phyloP scores from a whole-genome alignment of 176 grass and related monocot genomes.

The Areca catechu region DNA sequence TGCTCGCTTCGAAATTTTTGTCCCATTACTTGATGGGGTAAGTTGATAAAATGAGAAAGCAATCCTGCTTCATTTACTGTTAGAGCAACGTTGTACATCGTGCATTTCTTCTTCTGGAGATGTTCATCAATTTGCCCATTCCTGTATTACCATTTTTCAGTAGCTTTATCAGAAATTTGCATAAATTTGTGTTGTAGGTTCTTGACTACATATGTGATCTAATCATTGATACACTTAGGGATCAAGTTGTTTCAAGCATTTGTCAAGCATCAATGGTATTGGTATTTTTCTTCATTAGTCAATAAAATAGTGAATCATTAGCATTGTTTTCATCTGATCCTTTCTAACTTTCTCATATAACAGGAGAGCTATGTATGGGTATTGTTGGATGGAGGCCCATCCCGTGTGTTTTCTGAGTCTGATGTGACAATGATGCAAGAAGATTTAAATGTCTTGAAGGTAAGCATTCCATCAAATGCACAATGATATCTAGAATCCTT shows the following conservation, averaged over 20 bases:
- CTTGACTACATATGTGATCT: slow-evolving; percentile 78
- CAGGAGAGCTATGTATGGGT: slow-evolving; percentile 82
- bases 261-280: slow-evolving; percentile 82
- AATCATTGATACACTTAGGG: slow-evolving; percentile 66
- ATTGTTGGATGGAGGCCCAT: slow-evolving; percentile 84
- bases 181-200: slow-evolving; percentile 39
- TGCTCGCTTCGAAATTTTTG: slow-evolving; percentile 63
- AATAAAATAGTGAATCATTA: slow-evolving; percentile 10
- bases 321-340: slow-evolving; percentile 5
- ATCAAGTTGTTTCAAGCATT: slow-evolving; percentile 73
- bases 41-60: slow-evolving; percentile 3
- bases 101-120: no score
- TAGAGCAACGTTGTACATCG: no score
- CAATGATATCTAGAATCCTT: not conserved
- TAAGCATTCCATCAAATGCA: slow-evolving; percentile 16
- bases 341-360: slow-evolving; percentile 19
- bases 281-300: not conserved
- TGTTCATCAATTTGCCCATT: not conserved
- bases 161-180: not conserved
- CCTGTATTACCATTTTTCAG: not conserved
- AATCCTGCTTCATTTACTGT: no score
- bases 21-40: slow-evolving; percentile 73
- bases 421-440: slow-evolving; percentile 67
- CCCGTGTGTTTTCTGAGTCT: slow-evolving; percentile 60
- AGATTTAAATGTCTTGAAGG: slow-evolving; percentile 75